Evolutionary conservation across 768 basidiomycete species (phyloP).

Genomic region (Russula sp.): DNA sequence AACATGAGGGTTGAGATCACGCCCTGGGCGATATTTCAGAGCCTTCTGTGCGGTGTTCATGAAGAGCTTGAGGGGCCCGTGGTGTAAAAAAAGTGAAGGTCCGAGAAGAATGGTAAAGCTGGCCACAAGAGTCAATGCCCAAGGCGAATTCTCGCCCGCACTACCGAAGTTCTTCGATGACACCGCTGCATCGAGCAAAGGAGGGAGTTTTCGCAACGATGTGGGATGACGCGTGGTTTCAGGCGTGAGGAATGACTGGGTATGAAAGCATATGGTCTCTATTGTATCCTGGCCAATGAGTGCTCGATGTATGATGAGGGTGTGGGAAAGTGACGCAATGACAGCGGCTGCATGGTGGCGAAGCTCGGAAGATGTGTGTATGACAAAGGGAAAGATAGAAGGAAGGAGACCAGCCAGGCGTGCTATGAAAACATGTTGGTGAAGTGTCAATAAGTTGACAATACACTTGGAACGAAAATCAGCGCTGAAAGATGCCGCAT

Average conservation of each 20-base stretch:
- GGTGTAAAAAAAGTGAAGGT: constrained; percentile 9
- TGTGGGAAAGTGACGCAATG: constrained; percentile 11
- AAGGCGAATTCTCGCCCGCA: constrained; percentile 9
- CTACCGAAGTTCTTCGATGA: neutral
- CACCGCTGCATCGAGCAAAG: constrained; percentile 9
- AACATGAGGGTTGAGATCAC: constrained; percentile 14
- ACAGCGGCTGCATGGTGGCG: constrained; percentile 9
- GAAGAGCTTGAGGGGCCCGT: constrained; percentile 13
- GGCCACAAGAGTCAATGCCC: constrained; percentile 11
- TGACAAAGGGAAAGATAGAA: constrained; percentile 8
- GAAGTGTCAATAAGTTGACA: constrained; percentile 6
- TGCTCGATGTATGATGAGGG: constrained; percentile 1
- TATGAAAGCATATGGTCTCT: constrained; percentile 9
- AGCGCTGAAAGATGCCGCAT: neutral
- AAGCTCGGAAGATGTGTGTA: constrained; percentile 11
- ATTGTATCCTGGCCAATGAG: neutral
- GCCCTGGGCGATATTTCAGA: constrained; percentile 8
- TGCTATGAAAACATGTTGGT: constrained; percentile 2
- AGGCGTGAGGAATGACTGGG: constrained; percentile 11
- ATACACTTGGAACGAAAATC: constrained; percentile 6
- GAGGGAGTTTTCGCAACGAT: constrained; percentile 12
- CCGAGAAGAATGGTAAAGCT: constrained; percentile 13
- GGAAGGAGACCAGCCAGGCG: constrained; percentile 8
- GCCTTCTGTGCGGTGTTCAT: constrained; percentile 10
- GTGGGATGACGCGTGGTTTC: constrained; percentile 17